A percentile compares a stretch with the other conserved stretches of the same genome.
phyloP scores from a whole-genome alignment of 1,284 basidiomycete species.

The Coniophora puteana region DNA sequence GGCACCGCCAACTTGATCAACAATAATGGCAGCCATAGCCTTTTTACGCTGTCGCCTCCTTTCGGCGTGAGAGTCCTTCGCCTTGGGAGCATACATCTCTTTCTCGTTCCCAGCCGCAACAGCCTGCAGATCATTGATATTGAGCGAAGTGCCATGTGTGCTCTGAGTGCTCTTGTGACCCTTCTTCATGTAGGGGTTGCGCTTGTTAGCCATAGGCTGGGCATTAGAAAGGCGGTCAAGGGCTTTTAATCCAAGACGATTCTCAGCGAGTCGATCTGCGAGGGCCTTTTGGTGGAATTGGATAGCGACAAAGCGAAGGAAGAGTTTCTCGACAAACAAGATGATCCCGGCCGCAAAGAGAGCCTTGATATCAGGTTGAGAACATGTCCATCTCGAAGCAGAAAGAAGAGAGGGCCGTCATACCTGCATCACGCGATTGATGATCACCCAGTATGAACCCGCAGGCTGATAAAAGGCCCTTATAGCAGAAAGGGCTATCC shows the following conservation, averaged over 20 bases:
- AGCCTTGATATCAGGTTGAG: slow-evolving; percentile 48
- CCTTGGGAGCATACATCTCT: slow-evolving; percentile 24
- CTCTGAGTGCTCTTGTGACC: slow-evolving; percentile 27
- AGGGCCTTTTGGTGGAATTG: slow-evolving; percentile 73
- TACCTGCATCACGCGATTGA: slow-evolving; percentile 71
- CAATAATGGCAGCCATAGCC: slow-evolving; percentile 59
- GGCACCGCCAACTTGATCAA: slow-evolving; percentile 67
- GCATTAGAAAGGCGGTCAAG: slow-evolving; percentile 68
- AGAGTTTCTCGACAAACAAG: slow-evolving; percentile 66
- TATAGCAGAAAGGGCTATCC: slow-evolving; percentile 66
- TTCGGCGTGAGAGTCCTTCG: slow-evolving; percentile 28
- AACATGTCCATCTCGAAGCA: slow-evolving; percentile 1
- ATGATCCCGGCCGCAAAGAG: slow-evolving; percentile 62
- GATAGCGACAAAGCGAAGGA: slow-evolving; percentile 73
- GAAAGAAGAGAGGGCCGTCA: slow-evolving; percentile 9
- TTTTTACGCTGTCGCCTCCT: slow-evolving; percentile 43
- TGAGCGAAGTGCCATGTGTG: slow-evolving; percentile 28
- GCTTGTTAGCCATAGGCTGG: slow-evolving; percentile 36
- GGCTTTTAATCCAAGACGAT: slow-evolving; percentile 62
- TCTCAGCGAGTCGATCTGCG: slow-evolving; percentile 68
- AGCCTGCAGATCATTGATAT: slow-evolving; percentile 24
- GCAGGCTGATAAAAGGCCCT: slow-evolving; percentile 54
- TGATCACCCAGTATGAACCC: slow-evolving; percentile 60
- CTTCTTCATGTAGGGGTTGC: slow-evolving; percentile 29
- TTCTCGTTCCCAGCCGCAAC: slow-evolving; percentile 9